Conservation (phyloP, 1,284 basidiomycete genomes). For the Papiliotrema fonsecae region DNA sequence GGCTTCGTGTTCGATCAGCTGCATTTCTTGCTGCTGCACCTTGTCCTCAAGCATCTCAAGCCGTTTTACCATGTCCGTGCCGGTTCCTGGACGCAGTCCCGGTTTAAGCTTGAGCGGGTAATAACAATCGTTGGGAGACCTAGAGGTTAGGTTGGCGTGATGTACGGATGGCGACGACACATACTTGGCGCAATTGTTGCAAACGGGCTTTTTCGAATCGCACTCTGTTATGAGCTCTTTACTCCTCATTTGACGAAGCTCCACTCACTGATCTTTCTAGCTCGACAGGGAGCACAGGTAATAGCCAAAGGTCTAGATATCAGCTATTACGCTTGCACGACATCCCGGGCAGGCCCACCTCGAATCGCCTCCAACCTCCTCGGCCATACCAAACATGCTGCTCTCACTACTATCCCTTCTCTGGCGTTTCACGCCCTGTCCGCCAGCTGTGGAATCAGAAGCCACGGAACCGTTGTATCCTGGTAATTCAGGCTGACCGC, state of each 20-base stretch:
- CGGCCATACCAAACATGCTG: constrained; percentile 3
- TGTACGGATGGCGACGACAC: background rate
- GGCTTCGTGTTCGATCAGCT: constrained; percentile 31
- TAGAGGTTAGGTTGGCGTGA: constrained; percentile 6
- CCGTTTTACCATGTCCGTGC: constrained; percentile 41
- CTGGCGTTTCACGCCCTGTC: background rate
- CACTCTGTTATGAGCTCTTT: constrained; percentile 22
- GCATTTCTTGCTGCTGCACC: constrained; percentile 27
- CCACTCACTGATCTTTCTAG: constrained; percentile 31
- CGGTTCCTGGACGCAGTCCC: constrained; percentile 44
- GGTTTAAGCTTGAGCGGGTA: constrained; percentile 47
- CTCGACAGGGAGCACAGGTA: constrained; percentile 31
- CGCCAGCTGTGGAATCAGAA: background rate
- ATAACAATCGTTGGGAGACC: constrained; percentile 37
- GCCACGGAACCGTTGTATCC: background rate
- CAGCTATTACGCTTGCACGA: background rate
- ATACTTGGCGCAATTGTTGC: constrained; percentile 30
- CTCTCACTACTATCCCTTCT: background rate
- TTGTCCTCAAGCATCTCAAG: constrained; percentile 40
- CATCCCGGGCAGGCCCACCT: background rate
- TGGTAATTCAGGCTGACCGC: background rate
- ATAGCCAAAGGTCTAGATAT: constrained; percentile 22
- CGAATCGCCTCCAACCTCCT: background rate
- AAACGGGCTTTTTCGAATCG: constrained; percentile 32
- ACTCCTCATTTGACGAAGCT: background rate